phyloP scores from a whole-genome alignment of 75 land plant genomes.

The Cryptomeria japonica region DNA sequence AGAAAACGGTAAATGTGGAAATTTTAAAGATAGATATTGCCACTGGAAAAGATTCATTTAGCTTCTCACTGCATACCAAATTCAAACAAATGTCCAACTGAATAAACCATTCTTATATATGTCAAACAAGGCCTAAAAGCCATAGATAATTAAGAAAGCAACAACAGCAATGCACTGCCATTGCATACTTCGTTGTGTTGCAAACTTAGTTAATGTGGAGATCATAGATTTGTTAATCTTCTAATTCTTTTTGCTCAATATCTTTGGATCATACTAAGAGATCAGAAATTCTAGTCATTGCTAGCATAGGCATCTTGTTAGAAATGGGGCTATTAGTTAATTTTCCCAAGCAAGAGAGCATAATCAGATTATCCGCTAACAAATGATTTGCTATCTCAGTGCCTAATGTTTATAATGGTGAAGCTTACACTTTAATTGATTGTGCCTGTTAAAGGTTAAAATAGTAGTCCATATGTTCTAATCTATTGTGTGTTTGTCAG shows the following conservation, averaged over 20 bases:
- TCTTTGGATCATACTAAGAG: background rate
- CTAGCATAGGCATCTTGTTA: background rate
- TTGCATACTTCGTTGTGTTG: background rate
- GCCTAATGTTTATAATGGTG: background rate
- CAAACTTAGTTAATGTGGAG: background rate
- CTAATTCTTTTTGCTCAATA: background rate
- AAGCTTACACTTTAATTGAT: background rate
- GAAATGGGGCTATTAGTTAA: background rate
- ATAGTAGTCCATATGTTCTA: background rate
- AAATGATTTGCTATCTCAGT: background rate
- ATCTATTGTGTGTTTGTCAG: background rate
- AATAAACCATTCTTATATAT: background rate
- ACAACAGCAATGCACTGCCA: background rate
- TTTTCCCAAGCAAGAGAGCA: no score
- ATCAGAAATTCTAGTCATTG: background rate
- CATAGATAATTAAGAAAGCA: background rate
- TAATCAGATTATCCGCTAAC: background rate
- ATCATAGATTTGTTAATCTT: background rate
- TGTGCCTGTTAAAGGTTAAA: background rate
- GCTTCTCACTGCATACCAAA: background rate
- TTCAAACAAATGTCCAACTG: background rate
- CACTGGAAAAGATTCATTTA: background rate
- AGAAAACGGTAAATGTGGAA: conserved; percentile 12
- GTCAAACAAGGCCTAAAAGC: background rate
- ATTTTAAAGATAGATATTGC: background rate